Percentiles rank a stretch among this genome's conserved stretches.
These are phyloP conservation scores for Zychaea mexicana DNA, from an alignment of 371 early-diverging fungal species.

Conservation along the genomic window DNA sequence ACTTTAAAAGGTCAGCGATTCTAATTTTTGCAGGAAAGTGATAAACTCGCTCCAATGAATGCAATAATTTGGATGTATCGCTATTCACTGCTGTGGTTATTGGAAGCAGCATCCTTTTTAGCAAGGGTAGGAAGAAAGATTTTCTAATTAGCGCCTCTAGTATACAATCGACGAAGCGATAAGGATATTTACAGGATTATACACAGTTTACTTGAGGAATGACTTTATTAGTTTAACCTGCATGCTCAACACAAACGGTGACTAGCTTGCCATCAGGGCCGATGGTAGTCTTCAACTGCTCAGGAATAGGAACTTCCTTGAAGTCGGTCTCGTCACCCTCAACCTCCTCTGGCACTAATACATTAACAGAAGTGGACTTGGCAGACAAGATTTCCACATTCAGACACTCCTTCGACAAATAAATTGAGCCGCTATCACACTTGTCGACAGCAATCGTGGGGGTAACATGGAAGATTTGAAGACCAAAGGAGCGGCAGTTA, in stretches of 20 bases:
- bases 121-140: no score
- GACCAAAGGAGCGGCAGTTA: constrained; percentile 86
- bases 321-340: constrained; percentile 76
- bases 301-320: constrained; percentile 86
- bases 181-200: no score
- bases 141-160: no score
- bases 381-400: constrained; percentile 89
- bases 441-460: constrained; percentile 93
- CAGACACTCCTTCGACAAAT: constrained; percentile 73
- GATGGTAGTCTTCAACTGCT: constrained; percentile 90
- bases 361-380: constrained; percentile 88
- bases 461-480: constrained; percentile 84
- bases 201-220: no score
- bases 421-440: constrained; percentile 90
- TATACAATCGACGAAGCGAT: no score
- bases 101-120: no score
- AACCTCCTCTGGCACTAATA: constrained; percentile 69
- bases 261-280: constrained; percentile 73
- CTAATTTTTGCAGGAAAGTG: no score
- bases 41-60: no score
- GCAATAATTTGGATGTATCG: no score
- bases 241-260: constrained; percentile 86
- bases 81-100: no score
- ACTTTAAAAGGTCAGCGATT: no score
- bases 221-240: constrained; percentile 49